phyloP scores from a whole-genome alignment of 2,329 filamentous ascomycete species.

The Mycogone perniciosa region DNA sequence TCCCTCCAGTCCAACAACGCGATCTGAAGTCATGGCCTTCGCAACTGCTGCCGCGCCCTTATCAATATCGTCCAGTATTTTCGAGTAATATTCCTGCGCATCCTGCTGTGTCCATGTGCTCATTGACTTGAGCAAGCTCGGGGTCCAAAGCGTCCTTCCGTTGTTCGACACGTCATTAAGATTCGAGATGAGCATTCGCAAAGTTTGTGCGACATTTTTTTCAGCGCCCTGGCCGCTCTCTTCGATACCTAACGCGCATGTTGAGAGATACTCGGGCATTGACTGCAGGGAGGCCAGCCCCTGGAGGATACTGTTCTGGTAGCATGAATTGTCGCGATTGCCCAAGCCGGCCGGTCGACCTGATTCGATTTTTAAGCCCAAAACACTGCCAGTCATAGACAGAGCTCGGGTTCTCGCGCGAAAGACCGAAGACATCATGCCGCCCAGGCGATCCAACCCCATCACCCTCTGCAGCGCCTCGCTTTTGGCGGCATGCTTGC shows the following conservation, averaged over 20 bases:
- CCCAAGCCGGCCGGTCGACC: slow-evolving; percentile 63
- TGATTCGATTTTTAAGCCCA: slow-evolving; percentile 33
- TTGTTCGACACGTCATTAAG: slow-evolving; percentile 66
- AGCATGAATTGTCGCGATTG: slow-evolving; percentile 94
- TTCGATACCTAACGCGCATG: slow-evolving; percentile 29
- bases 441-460: slow-evolving; percentile 47
- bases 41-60: slow-evolving; percentile 58
- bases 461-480: slow-evolving; percentile 58
- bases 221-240: slow-evolving; percentile 19
- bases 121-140: slow-evolving; percentile 77
- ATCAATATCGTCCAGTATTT: slow-evolving; percentile 78
- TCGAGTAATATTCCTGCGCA: slow-evolving; percentile 94
- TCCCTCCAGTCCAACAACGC: slow-evolving; percentile 2
- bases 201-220: slow-evolving; percentile 37
- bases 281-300: slow-evolving; percentile 69
- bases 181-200: slow-evolving; percentile 61
- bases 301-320: slow-evolving; percentile 93
- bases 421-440: slow-evolving; percentile 51
- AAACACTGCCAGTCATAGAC: slow-evolving; percentile 42
- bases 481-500: slow-evolving; percentile 54
- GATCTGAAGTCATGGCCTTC: slow-evolving; percentile 11
- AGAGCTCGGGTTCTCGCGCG: slow-evolving; percentile 52
- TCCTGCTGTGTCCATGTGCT: slow-evolving; percentile 95
- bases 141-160: slow-evolving; percentile 75
- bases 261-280: slow-evolving; percentile 59